Conservation (phyloP, 1,284 basidiomycete genomes). For the Jaminaea rosea region DNA sequence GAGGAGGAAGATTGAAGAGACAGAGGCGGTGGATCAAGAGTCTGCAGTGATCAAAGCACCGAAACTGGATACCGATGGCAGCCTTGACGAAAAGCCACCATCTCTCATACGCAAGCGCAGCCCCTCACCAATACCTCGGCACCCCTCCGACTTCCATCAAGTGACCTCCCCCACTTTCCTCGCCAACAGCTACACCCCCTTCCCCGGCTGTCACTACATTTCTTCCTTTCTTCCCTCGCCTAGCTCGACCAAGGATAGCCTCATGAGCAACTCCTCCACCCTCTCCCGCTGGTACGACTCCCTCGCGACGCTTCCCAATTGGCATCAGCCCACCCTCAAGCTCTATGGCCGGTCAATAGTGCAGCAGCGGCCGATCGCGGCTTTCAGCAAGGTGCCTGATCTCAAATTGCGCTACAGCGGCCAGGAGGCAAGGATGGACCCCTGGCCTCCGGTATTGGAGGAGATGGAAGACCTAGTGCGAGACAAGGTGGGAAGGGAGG, state of each 20-base stretch:
- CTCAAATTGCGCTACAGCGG: conserved; percentile 10
- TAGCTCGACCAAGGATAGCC: no score
- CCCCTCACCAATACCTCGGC: not conserved
- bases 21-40: no score
- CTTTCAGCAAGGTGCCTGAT: not conserved
- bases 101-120: no score
- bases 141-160: not conserved
- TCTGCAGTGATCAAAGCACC: no score
- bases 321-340: conserved; percentile 51
- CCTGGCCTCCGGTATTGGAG: conserved; percentile 49
- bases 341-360: conserved; percentile 53
- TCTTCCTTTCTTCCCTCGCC: not conserved
- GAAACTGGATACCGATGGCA: no score
- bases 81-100: no score
- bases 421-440: conserved; percentile 47
- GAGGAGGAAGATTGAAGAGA: no score
- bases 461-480: conserved; percentile 48
- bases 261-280: no score
- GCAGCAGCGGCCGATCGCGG: conserved; percentile 51
- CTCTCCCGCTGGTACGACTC: not conserved
- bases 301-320: not conserved
- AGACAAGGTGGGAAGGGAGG: conserved; percentile 45
- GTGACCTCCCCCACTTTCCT: not conserved
- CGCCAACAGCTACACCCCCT: not conserved
- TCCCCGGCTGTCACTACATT: not conserved